Percentiles rank a stretch among this genome's conserved stretches.
phyloP scores from a whole-genome alignment of 2,329 filamentous ascomycete species.

The Xylaria polymorpha region DNA sequence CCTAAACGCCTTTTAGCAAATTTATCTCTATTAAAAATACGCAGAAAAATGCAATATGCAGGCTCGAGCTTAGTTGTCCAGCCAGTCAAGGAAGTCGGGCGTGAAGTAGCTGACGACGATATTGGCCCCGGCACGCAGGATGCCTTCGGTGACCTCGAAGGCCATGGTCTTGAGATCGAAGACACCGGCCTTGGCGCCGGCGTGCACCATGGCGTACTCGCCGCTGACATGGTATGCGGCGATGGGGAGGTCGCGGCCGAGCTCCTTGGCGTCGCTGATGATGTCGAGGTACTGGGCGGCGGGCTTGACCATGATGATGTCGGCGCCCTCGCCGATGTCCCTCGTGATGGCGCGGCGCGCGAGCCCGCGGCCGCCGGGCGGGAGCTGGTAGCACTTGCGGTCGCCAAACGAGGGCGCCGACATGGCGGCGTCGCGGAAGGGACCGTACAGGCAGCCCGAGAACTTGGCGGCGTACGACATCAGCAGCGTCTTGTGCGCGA shows the following conservation, averaged over 20 bases:
- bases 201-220: slow-evolving; percentile 98
- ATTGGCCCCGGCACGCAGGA: slow-evolving; percentile 89
- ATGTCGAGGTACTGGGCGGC: slow-evolving; percentile 96
- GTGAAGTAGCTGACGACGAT: slow-evolving; percentile 97
- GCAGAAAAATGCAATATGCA: background rate
- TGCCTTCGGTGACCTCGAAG: slow-evolving; percentile 93
- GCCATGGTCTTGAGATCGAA: slow-evolving; percentile 96
- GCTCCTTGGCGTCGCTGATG: slow-evolving; percentile 95
- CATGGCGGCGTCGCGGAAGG: slow-evolving; percentile 95
- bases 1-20: slow-evolving; percentile 29
- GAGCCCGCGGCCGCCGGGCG: slow-evolving; percentile 89
- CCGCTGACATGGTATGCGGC: slow-evolving; percentile 98
- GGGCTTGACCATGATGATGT: slow-evolving; percentile 99
- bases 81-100: slow-evolving; percentile 79
- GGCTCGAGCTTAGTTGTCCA: slow-evolving; percentile 59
- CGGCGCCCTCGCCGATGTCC: slow-evolving; percentile 92
- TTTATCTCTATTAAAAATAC: slow-evolving; percentile 15
- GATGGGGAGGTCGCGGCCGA: slow-evolving; percentile 89
- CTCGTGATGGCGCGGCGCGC: slow-evolving; percentile 89
- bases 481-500: slow-evolving; percentile 88
- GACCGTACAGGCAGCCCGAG: slow-evolving; percentile 94
- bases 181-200: slow-evolving; percentile 92
- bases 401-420: slow-evolving; percentile 93
- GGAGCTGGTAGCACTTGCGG: slow-evolving; percentile 95
- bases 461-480: slow-evolving; percentile 99